Conservation (phyloP, 148 eudicot genomes). For the Rhododendron mucronatum region DNA sequence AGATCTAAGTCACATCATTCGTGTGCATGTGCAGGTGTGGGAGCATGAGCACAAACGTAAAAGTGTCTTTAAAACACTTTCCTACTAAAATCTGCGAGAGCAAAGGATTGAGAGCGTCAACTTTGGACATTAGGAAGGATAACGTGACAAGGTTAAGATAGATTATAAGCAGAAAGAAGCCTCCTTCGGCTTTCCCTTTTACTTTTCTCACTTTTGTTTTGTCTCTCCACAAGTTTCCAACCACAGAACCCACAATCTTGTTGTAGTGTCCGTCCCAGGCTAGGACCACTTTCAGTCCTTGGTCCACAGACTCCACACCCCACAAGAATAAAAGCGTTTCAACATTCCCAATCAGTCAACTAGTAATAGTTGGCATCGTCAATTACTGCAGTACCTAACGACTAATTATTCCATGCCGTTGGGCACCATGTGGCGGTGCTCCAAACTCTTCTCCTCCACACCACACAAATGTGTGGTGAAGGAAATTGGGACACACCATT, state of each 20-base stretch:
- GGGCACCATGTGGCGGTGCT: too few species aligned
- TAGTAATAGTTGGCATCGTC: neutral
- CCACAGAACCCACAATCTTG: neutral
- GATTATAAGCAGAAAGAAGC: neutral
- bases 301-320: neutral
- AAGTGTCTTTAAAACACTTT: neutral
- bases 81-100: too few species aligned
- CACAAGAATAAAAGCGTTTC: neutral
- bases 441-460: too few species aligned
- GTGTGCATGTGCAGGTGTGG: too few species aligned
- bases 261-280: neutral
- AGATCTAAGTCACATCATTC: too few species aligned
- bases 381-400: neutral
- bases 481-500: neutral
- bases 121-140: neutral
- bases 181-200: neutral
- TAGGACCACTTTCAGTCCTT: neutral
- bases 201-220: neutral
- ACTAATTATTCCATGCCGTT: too few species aligned
- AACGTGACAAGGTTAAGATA: neutral
- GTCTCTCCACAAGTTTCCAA: neutral
- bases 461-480: too few species aligned
- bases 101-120: neutral
- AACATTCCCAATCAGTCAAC: neutral
- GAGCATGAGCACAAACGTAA: too few species aligned